Base-by-base conservation (phyloP, 805 yeast genomes). In the Blastobotrys peoriensis region DNA sequence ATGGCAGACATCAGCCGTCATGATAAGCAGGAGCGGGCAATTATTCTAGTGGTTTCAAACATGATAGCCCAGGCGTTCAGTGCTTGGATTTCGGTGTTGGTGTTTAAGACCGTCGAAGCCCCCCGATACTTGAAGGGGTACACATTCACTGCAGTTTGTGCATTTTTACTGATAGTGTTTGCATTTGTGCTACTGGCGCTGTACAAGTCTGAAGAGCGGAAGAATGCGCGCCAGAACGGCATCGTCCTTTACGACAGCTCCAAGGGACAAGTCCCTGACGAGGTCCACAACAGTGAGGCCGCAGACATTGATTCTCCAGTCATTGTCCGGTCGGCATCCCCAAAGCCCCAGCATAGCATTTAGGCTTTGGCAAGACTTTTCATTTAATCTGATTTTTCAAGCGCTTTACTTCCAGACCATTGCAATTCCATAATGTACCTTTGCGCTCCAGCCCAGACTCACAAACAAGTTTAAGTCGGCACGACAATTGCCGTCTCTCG, bases 1-100 rank as follows among this genome's bases (percentile, higher is more conserved):
- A 71, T 70, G 42, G 74, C 74, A 51, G 81, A 76, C 58, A 74
- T 76, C 36, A 69, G 76, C 44, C 67, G 81, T 41, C 66, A 70
- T 41, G 76, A 76, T 53, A 66, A 73, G 4, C 70, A 74, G 49
- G 69, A 70, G 40, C 63, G 82, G 50, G 71, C 49, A 4, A 65
- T 75, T 28, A 68, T 71, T 33, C 63, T 76, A 47, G 74, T 74
- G 15, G 53, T 66, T 2, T 68, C 73, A 73, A 76, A 76, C 55
- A 55, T 62, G 23, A 51, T 76, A 34, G 79, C 80, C 5, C 78
- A 76, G 52, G 63, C 74, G 5, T 68, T 75, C 16, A 68, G 74
- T 9, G 78, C 77, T 0, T 78, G 78, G 74, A 70, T 70, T 39
- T 63, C 78, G 2, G 67, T 73, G 17, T 52, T 71, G 16, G 68